These are phyloP conservation scores for Nicotiana attenuata DNA, from an alignment of 257 asterid genomes.

Conservation along the genomic window DNA sequence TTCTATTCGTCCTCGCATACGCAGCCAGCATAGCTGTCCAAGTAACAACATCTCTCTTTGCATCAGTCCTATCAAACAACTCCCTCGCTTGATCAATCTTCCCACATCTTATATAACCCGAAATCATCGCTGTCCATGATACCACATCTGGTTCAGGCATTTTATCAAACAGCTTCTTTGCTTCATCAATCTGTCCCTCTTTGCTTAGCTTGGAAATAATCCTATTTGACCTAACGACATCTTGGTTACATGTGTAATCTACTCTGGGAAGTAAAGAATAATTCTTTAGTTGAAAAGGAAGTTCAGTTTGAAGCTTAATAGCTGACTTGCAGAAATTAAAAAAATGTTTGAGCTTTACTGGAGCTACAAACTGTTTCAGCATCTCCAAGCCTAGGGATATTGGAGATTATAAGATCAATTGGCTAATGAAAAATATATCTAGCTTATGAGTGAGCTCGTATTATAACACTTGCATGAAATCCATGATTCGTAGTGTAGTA, in stretches of 20 bases:
- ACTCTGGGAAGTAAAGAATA: constrained; percentile 27
- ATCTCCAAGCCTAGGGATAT: background rate
- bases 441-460: too few relatives aligned
- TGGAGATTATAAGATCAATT: background rate
- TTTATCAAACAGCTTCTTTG: constrained; percentile 51
- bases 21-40: constrained; percentile 62
- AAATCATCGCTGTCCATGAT: constrained; percentile 63
- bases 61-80: constrained; percentile 46
- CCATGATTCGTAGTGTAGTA: too few relatives aligned
- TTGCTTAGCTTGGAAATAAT: constrained; percentile 37
- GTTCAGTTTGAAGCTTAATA: background rate
- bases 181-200: constrained; percentile 36
- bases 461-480: too few relatives aligned
- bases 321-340: background rate
- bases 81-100: constrained; percentile 41
- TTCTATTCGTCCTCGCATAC: constrained; percentile 23
- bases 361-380: background rate
- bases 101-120: constrained; percentile 52
- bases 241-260: constrained; percentile 31
- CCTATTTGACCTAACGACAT: constrained; percentile 37
- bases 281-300: constrained; percentile 6
- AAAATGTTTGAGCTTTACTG: background rate
- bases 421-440: too few relatives aligned
- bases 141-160: constrained; percentile 66
- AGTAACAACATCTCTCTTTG: constrained; percentile 49